phyloP scores from a whole-genome alignment of 768 basidiomycete species.

The Antrodiella citrinella region DNA sequence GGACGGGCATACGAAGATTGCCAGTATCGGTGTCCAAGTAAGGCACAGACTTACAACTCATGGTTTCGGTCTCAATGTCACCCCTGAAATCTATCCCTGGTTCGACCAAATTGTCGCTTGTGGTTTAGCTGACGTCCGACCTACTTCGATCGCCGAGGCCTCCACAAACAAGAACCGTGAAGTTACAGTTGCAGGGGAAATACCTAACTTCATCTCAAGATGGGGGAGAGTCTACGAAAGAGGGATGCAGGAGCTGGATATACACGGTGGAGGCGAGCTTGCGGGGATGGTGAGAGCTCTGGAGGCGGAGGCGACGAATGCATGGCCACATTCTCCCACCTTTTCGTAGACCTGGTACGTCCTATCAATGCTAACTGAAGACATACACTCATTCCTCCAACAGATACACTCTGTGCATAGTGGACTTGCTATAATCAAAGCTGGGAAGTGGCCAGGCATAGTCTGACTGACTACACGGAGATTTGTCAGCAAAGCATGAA shows the following conservation, averaged over 20 bases:
- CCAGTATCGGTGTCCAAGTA: constrained; percentile 94
- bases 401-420: background rate
- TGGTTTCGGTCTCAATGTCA: constrained; percentile 91
- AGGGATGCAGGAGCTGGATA: constrained; percentile 22
- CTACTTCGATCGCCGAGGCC: constrained; percentile 48
- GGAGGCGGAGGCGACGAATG: constrained; percentile 15
- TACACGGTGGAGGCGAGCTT: constrained; percentile 13
- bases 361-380: background rate
- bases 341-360: background rate
- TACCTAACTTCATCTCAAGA: constrained; percentile 33
- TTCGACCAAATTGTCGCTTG: constrained; percentile 88
- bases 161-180: constrained; percentile 4
- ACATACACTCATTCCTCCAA: background rate
- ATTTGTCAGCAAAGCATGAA: too few relatives aligned
- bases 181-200: constrained; percentile 41
- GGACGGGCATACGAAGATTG: constrained; percentile 73
- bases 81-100: constrained; percentile 73
- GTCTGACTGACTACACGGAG: too few relatives aligned
- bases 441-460: too few relatives aligned
- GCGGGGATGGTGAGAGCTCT: constrained; percentile 16
- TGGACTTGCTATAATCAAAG: too few relatives aligned
- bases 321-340: constrained; percentile 9
- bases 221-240: constrained; percentile 23
- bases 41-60: constrained; percentile 92
- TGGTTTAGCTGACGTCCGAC: constrained; percentile 76